Percentiles rank a stretch among this genome's conserved stretches.
Evolutionary conservation across 1,139 yeast species (phyloP).

Genomic region (Scheffersomyces parashehatae): DNA sequence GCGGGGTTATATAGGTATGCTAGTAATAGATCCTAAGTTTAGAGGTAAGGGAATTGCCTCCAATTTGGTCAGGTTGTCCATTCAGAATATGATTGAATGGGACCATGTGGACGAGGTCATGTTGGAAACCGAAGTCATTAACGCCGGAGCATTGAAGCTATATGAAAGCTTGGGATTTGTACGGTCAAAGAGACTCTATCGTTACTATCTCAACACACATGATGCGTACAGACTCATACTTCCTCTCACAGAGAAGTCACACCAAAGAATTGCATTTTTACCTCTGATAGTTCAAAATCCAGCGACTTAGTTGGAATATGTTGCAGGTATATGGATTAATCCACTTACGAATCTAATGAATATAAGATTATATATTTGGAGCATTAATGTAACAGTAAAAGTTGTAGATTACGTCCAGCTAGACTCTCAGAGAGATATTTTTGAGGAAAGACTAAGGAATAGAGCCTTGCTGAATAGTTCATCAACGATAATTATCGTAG

Average conservation of each 20-base stretch:
- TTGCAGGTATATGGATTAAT: background rate
- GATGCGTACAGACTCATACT: slow-evolving; percentile 77
- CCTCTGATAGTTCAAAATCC: slow-evolving; percentile 10
- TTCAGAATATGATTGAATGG: slow-evolving; percentile 62
- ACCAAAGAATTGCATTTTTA: slow-evolving; percentile 35
- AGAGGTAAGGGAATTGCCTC: slow-evolving; percentile 85
- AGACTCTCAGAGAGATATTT: too few species aligned
- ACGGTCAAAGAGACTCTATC: slow-evolving; percentile 73
- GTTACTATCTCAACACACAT: slow-evolving; percentile 87
- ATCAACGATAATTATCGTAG: too few species aligned
- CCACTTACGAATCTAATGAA: background rate
- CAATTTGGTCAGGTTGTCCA: slow-evolving; percentile 59
- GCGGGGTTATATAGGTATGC: slow-evolving; percentile 95
- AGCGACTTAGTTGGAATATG: too few species aligned
- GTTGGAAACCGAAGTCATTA: slow-evolving; percentile 88
- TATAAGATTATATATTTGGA: background rate
- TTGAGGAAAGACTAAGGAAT: too few species aligned
- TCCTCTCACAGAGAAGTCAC: slow-evolving; percentile 33
- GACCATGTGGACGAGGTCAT: slow-evolving; percentile 80
- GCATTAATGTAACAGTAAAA: background rate
- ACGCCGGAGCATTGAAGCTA: slow-evolving; percentile 69
- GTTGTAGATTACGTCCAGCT: too few species aligned
- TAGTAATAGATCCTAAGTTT: slow-evolving; percentile 72
- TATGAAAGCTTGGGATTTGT: slow-evolving; percentile 89
- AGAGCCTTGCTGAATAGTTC: too few species aligned